Evolutionary conservation across 768 basidiomycete species (phyloP).

Genomic region (Cystofilobasidium bisporidii): DNA sequence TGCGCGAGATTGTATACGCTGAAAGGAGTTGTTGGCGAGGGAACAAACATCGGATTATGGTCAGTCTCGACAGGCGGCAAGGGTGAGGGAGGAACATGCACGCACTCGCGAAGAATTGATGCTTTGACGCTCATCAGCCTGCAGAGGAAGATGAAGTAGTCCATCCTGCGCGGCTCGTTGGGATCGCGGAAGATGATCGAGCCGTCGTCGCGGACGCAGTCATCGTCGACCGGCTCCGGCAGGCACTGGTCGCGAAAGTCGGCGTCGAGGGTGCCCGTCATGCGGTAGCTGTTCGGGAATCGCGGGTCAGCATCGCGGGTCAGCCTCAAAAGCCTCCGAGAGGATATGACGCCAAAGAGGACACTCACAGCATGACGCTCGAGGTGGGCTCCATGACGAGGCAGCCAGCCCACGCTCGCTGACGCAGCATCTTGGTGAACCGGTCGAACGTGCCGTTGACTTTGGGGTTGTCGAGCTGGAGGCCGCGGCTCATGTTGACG

Average conservation of each 20-base stretch:
- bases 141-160: background rate
- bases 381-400: constrained; percentile 7
- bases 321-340: too few species aligned
- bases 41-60: too few species aligned
- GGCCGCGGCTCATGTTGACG: constrained; percentile 7
- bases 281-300: background rate
- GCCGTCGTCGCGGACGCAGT: background rate
- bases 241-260: constrained; percentile 4
- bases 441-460: constrained; percentile 7
- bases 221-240: background rate
- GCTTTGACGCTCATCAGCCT: constrained; percentile 2
- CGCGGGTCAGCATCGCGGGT: background rate
- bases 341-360: too few species aligned
- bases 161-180: background rate
- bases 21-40: background rate
- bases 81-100: background rate
- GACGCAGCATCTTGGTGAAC: background rate
- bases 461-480: constrained; percentile 4
- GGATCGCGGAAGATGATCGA: background rate
- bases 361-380: constrained; percentile 1
- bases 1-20: constrained; percentile 1
- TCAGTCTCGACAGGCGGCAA: background rate
- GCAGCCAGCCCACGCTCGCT: constrained; percentile 14
- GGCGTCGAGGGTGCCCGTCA: background rate
- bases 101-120: constrained; percentile 1